Conservation (phyloP, 108 stramenopile genomes). For the Ochromonas danica region DNA sequence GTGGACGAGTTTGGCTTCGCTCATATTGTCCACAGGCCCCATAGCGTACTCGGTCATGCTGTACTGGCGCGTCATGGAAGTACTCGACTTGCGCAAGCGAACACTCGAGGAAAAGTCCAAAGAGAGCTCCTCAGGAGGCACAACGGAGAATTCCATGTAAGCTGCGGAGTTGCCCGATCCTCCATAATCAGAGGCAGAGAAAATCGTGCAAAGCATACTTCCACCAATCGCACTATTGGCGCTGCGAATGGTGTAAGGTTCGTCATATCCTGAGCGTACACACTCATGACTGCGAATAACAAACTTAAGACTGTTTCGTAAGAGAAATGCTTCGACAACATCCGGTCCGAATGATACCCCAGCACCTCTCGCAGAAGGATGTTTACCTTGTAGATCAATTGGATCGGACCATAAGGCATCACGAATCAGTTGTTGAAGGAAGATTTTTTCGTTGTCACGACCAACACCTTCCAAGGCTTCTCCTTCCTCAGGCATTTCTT, state of each 20-base stretch:
- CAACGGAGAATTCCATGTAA: background rate
- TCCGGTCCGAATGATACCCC: constrained; percentile 63
- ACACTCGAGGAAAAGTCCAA: too few relatives aligned
- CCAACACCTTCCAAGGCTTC: background rate
- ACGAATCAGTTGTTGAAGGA: constrained; percentile 8
- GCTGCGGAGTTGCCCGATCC: constrained; percentile 39
- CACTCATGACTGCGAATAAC: constrained; percentile 67
- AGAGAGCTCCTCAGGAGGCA: too few relatives aligned
- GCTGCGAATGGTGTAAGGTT: constrained; percentile 55
- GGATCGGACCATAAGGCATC: constrained; percentile 36
- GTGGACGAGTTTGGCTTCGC: background rate
- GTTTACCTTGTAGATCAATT: background rate
- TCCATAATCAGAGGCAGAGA: constrained; percentile 64
- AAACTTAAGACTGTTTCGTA: constrained; percentile 53
- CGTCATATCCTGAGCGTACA: constrained; percentile 57
- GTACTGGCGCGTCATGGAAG: background rate
- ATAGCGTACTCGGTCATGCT: background rate
- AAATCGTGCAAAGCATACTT: constrained; percentile 57
- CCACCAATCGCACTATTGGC: background rate
- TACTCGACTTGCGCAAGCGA: too few relatives aligned
- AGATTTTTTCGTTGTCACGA: background rate
- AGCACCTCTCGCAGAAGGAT: constrained; percentile 41
- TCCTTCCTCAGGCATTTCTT: background rate
- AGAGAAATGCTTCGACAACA: constrained; percentile 59
- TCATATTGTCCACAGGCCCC: background rate